Conservation (phyloP, 192 early-diverging fungal species). For the Phlyctochytrium bullatum region DNA sequence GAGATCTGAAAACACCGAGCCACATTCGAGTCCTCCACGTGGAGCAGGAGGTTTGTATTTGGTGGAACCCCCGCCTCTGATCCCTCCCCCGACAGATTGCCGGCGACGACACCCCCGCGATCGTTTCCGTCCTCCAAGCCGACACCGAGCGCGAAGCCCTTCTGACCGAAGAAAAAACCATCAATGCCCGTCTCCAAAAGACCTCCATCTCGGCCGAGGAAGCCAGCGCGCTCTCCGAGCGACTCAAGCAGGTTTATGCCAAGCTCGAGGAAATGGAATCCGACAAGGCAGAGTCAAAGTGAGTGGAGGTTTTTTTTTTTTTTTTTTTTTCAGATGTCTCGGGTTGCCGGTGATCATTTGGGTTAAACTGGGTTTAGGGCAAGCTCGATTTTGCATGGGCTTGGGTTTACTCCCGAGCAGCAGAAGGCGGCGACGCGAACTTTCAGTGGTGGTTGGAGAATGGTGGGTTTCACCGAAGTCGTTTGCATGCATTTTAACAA, state of each 20-base stretch:
- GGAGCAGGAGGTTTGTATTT: conserved; percentile 81
- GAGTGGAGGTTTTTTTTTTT: neutral
- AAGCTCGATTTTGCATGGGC: conserved; percentile 57
- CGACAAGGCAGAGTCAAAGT: conserved; percentile 92
- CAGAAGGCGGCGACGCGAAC: conserved; percentile 61
- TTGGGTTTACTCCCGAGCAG: conserved; percentile 69
- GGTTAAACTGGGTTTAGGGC: conserved; percentile 36
- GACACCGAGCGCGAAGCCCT: conserved; percentile 91
- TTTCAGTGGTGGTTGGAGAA: conserved; percentile 83
- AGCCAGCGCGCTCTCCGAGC: conserved; percentile 27
- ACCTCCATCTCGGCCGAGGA: conserved; percentile 48
- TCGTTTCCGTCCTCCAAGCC: conserved; percentile 87
- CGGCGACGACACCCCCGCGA: conserved; percentile 83
- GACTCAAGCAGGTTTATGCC: conserved; percentile 78
- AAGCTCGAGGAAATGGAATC: conserved; percentile 94
- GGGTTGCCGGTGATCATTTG: neutral
- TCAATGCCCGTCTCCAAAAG: conserved; percentile 54
- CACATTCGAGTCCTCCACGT: conserved; percentile 96
- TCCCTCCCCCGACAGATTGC: conserved; percentile 62
- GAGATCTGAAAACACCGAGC: conserved; percentile 80
- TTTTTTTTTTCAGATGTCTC: conserved; percentile 5
- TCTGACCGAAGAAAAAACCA: conserved; percentile 75
- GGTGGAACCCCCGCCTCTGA: no score
- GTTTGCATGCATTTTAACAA: neutral
- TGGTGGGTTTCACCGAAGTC: conserved; percentile 43